These are phyloP conservation scores for Tetrapisispora phaffii DNA, from an alignment of 805 yeast genomes.

Conservation along the genomic window DNA sequence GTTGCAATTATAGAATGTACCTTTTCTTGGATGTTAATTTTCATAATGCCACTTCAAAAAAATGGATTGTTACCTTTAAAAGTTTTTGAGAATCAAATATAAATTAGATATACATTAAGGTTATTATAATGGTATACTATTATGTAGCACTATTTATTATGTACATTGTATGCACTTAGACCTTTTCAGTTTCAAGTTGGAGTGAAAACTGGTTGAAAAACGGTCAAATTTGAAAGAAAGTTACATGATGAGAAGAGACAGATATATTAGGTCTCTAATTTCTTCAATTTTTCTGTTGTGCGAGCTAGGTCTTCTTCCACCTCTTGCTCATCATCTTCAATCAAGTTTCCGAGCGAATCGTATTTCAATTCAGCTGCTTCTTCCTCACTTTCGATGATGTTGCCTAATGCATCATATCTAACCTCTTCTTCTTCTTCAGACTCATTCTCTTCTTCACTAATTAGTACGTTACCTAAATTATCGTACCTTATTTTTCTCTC, in stretches of 20 bases:
- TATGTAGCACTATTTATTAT: background rate
- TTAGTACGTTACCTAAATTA: conserved; percentile 18
- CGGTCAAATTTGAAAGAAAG: background rate
- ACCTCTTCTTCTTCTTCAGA: conserved; percentile 17
- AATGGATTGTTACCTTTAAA: background rate
- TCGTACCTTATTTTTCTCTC: conserved; percentile 9
- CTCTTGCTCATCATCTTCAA: conserved; percentile 8
- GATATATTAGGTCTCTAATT: background rate
- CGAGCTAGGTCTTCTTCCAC: conserved; percentile 1
- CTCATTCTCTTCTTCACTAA: conserved; percentile 18
- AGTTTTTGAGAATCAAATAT: too few relatives aligned
- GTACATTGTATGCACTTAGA: background rate
- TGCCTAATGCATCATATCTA: conserved; percentile 17
- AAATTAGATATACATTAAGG: too few relatives aligned
- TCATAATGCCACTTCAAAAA: too few relatives aligned
- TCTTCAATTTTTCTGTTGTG: background rate
- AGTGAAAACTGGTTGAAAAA: background rate
- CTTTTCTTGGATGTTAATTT: too few relatives aligned
- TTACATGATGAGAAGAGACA: background rate
- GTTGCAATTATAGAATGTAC: too few relatives aligned
- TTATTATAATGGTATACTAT: too few relatives aligned
- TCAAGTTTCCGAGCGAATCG: background rate
- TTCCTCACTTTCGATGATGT: conserved; percentile 11
- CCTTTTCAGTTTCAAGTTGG: background rate
- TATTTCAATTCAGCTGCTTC: background rate